These are phyloP conservation scores for Yarrowia hollandica DNA, from an alignment of 805 yeast genomes.

Conservation along the genomic window DNA sequence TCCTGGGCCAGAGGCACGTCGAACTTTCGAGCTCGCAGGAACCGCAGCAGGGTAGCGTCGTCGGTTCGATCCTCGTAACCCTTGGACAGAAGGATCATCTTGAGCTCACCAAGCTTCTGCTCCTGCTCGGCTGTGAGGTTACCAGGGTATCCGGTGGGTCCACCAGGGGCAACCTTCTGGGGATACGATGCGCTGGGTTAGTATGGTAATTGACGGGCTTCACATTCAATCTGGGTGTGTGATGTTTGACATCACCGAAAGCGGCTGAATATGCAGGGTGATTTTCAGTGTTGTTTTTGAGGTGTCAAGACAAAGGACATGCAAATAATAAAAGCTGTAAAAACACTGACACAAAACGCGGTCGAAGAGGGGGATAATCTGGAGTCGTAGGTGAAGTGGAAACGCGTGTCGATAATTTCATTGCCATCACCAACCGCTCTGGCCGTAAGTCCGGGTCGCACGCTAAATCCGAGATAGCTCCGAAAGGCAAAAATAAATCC, in stretches of 20 bases:
- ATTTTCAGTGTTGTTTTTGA: neutral
- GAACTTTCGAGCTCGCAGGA: slow-evolving; percentile 93
- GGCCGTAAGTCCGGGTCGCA: neutral
- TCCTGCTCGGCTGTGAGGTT: slow-evolving; percentile 69
- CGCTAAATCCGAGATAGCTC: slow-evolving; percentile 8
- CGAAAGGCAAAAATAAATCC: slow-evolving; percentile 3
- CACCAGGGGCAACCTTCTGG: slow-evolving; percentile 60
- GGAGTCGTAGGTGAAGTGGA: too few relatives aligned
- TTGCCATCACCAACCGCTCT: too few relatives aligned
- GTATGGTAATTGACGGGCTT: too few relatives aligned
- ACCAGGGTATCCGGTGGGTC: slow-evolving; percentile 79
- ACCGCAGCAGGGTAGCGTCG: slow-evolving; percentile 78
- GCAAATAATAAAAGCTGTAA: neutral
- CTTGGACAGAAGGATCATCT: slow-evolving; percentile 54
- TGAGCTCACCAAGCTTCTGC: slow-evolving; percentile 57
- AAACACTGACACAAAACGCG: neutral
- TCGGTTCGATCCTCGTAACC: slow-evolving; percentile 82
- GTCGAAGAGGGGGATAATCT: neutral
- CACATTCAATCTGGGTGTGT: too few relatives aligned
- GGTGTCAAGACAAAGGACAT: neutral
- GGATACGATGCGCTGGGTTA: slow-evolving; percentile 58
- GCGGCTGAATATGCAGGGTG: slow-evolving; percentile 19
- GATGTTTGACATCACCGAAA: slow-evolving; percentile 8
- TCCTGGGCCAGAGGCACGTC: slow-evolving; percentile 73
- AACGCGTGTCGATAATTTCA: too few relatives aligned